Base-by-base conservation (phyloP, 495 filamentous ascomycete species). In the Aspergillus olivimuriae region DNA sequence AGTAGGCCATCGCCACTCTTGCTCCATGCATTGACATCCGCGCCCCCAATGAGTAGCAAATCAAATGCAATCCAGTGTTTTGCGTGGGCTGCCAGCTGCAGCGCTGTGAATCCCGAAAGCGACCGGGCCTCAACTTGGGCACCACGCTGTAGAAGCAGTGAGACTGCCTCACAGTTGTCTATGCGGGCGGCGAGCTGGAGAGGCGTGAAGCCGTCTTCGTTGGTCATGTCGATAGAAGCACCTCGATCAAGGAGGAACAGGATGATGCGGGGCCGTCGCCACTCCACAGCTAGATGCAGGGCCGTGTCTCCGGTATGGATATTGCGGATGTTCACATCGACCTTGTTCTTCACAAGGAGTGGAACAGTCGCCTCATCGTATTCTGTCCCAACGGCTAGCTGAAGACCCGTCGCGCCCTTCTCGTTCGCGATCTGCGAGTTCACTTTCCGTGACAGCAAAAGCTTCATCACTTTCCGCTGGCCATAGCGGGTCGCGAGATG, bases 21-120 rank as follows among this genome's bases (percentile, higher is more conserved):
- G 26, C 54, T 49, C 28, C 52, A 58, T 12, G 44, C 51, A 32
- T 68, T 65, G 39, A 68, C 57, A 21, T 68, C 57, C 0, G 62
- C 65, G 0, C 65, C 61, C 0, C 53, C 57, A 10, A 53, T 58
- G 0, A 66, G 0, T 1, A 68, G 46, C 18, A 66, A 43, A 17
- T 65, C 61, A 38, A 65, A 61, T 3, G 56, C 62, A 14, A 56
- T 26, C 62, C 60, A 64, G 32, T 68, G 30, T 1, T 51, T 47
- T 10, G 52, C 19, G 12, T 39, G 17, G 0, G 59, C 62, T 4
- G 65, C 54, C 0, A 50, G 2, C 4, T 68, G 65, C 10, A 66
- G 42, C 0, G 65, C 62, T 4, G 58, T 68, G 1, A 41, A 22
- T 0, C 57, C 58, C 6, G 40, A 34, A 1, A 45, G 17, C 0